Evolutionary conservation across 768 basidiomycete species (phyloP).

Genomic region (Rubroboletus pulcherrimus): DNA sequence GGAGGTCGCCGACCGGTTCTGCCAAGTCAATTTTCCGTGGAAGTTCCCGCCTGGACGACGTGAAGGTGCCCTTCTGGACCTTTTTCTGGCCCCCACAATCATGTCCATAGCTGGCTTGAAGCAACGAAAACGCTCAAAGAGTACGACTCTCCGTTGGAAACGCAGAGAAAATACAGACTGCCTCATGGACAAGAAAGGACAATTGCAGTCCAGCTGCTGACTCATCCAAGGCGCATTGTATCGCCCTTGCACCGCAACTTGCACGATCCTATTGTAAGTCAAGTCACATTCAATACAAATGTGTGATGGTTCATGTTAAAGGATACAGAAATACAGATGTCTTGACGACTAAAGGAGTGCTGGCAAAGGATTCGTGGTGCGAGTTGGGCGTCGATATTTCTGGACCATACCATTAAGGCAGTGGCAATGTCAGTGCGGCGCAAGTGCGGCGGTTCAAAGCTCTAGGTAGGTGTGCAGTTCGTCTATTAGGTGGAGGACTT

Average conservation of each 20-base stretch:
- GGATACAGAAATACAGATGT: neutral
- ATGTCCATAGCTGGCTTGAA: neutral
- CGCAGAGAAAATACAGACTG: neutral
- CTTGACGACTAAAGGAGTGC: neutral
- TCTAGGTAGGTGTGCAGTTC: conserved; percentile 24
- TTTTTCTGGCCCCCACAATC: neutral
- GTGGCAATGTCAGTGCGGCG: neutral
- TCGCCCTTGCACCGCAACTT: conserved; percentile 1
- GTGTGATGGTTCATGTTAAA: conserved; percentile 1
- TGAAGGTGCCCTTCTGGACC: neutral
- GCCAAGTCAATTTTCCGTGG: conserved; percentile 3
- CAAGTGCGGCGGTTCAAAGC: conserved; percentile 3
- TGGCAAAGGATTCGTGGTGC: conserved; percentile 1
- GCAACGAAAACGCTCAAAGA: neutral
- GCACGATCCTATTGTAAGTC: conserved; percentile 6
- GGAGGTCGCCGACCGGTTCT: conserved; percentile 3
- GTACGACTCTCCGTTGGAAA: conserved; percentile 4
- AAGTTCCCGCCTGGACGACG: neutral
- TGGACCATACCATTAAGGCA: no score
- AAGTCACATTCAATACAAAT: conserved; percentile 3
- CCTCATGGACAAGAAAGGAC: conserved; percentile 8
- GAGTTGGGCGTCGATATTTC: neutral
- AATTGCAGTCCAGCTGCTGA: conserved; percentile 10
- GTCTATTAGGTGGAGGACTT: conserved; percentile 15
- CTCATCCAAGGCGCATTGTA: conserved; percentile 9